Evolutionary conservation across 192 early-diverging fungal genomes (phyloP).

Genomic region (Entomortierella chlamydospora): DNA sequence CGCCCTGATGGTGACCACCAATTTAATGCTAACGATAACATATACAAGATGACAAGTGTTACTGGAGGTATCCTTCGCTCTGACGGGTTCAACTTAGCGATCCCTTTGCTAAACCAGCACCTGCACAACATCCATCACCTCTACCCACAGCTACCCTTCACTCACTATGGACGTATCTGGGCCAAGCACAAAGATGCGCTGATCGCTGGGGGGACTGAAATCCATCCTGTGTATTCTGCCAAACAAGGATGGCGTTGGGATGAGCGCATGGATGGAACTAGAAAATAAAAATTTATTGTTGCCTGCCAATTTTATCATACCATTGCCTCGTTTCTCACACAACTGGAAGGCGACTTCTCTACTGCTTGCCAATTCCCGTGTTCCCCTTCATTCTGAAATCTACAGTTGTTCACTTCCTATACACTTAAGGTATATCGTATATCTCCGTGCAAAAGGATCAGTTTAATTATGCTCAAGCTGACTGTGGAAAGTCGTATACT

Average conservation of each 20-base stretch:
- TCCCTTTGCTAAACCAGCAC: conserved; percentile 48
- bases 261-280: conserved; percentile 11
- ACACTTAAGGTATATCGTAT: too few relatives aligned
- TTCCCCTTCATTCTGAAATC: too few relatives aligned
- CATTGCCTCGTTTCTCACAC: too few relatives aligned
- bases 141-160: conserved; percentile 48
- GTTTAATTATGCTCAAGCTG: too few relatives aligned
- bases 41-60: conserved; percentile 50
- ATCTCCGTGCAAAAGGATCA: too few relatives aligned
- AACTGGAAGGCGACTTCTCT: too few relatives aligned
- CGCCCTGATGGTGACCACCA: conserved; percentile 32
- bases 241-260: conserved; percentile 42
- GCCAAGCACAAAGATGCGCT: conserved; percentile 46
- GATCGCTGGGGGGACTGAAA: conserved; percentile 37
- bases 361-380: too few relatives aligned
- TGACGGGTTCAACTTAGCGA: conserved; percentile 39
- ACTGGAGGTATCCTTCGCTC: conserved; percentile 35
- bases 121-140: conserved; percentile 50
- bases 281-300: background rate
- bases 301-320: too few relatives aligned
- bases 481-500: too few relatives aligned
- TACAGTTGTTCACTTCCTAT: too few relatives aligned
- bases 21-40: conserved; percentile 33
- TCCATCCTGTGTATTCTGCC: conserved; percentile 24
- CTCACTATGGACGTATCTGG: conserved; percentile 39